Base-by-base conservation (phyloP, 352 stramenopile species). In the Pythium periplocum region DNA sequence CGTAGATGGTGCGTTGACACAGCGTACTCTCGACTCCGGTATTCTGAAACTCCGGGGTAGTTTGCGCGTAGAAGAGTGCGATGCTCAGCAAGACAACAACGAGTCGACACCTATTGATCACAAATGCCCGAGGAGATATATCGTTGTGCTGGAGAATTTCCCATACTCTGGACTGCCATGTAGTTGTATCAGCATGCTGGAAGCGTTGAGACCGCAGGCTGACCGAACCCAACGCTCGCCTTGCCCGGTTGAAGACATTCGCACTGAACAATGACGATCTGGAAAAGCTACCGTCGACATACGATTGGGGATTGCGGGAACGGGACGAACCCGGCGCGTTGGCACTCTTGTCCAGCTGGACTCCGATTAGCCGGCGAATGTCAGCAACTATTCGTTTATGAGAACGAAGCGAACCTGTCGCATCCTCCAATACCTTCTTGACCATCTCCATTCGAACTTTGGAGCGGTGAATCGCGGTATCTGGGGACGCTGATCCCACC, bases 21-120 rank as follows among this genome's bases (percentile, higher is more conserved):
- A 85, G 59, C 11, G 71, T 44, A 0, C 65, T 75, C 10, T 59
- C 52, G 5, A 69, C 32, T 0, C 74, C 74, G 0, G 74, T 83
- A 3, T 73, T 60, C 55, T 83, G 74, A 0, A 85, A 53, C 30
- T 85, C 74, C 0, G 74, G 63, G 0, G 68, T 83, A 1, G 71
- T 85, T 46, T 85, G 74, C 32, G 72, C 59, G 57, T 83, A 85
- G 33, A 83, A 85, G 8, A 83, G 51, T 0, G 34, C 63, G 40
- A 83, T 75, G 38, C 71, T 85, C 6, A 71, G 53, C 5, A 85
- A 44, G 1, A 83, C 62, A 5, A 71, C 32, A 4, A 44, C 40
- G 6, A 85, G 52, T 4, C 72, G 74, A 30, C 70, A 8, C 7
- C 57, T 52, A 33, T 78, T 82, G 35, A 66, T 53, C 4, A 68